A percentile compares a stretch with the other conserved stretches of the same genome.
phyloP scores from a whole-genome alignment of 441 rosid genomes.

The Gossypium gossypioides region DNA sequence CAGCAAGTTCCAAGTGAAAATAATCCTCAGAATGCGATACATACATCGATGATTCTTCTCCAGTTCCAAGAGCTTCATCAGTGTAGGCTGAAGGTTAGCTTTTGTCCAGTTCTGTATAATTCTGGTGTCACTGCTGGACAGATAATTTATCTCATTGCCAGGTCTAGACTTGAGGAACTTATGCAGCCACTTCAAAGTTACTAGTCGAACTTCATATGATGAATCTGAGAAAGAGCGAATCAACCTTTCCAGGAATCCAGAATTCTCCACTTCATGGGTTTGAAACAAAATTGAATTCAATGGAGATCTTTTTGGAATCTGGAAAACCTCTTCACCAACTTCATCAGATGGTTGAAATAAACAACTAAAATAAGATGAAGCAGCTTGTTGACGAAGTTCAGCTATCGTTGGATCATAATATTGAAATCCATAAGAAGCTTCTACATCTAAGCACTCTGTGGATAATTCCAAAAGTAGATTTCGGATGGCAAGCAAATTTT shows the following conservation, averaged over 20 bases:
- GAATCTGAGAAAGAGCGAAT: constrained; percentile 55
- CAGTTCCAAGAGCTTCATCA: constrained; percentile 48
- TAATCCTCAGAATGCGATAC: constrained; percentile 62
- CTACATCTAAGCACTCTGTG: constrained; percentile 54
- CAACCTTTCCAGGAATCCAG: constrained; percentile 48
- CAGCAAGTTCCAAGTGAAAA: constrained; percentile 71
- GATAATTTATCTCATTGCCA: constrained; percentile 18
- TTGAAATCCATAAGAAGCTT: constrained; percentile 42
- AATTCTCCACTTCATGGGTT: constrained; percentile 24
- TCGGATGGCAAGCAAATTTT: constrained; percentile 31
- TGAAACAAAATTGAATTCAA: constrained; percentile 21
- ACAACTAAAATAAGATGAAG: constrained; percentile 69
- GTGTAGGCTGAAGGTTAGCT: constrained; percentile 48
- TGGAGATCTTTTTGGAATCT: constrained; percentile 24
- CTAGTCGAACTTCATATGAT: constrained; percentile 81
- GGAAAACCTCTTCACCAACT: constrained; percentile 29
- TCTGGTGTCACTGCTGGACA: constrained; percentile 27
- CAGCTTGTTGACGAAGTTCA: constrained; percentile 79
- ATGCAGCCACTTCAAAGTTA: constrained; percentile 77
- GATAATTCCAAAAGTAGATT: constrained; percentile 59
- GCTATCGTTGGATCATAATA: constrained; percentile 71
- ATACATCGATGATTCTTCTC: constrained; percentile 69
- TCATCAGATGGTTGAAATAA: constrained; percentile 54
- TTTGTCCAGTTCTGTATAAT: constrained; percentile 56
- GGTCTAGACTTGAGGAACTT: constrained; percentile 50